Percentiles rank a stretch among this genome's conserved stretches.
phyloP scores from a whole-genome alignment of 2,329 filamentous ascomycete genomes.

The Cryphonectria nitschkei region DNA sequence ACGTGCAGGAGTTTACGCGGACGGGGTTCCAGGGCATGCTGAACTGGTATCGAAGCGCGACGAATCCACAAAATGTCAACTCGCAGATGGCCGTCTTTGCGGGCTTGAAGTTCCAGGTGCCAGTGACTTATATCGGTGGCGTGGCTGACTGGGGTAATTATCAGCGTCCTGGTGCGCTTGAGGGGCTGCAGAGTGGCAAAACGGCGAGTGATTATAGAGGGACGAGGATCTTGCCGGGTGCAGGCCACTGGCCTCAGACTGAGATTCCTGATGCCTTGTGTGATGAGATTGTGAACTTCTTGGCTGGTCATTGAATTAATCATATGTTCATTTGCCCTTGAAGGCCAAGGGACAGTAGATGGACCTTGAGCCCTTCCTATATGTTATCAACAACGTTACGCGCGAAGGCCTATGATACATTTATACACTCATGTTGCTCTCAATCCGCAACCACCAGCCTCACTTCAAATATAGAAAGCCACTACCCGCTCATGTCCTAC shows the following conservation, averaged over 20 bases:
- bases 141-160: slow-evolving; percentile 69
- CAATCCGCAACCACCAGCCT: too few species aligned
- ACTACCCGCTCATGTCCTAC: neutral
- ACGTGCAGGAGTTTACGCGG: slow-evolving; percentile 62
- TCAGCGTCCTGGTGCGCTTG: slow-evolving; percentile 67
- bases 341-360: too few species aligned
- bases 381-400: too few species aligned
- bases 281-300: slow-evolving; percentile 16
- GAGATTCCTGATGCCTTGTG: slow-evolving; percentile 7
- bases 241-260: slow-evolving; percentile 69
- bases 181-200: slow-evolving; percentile 52
- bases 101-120: slow-evolving; percentile 63
- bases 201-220: slow-evolving; percentile 59
- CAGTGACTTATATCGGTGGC: slow-evolving; percentile 64
- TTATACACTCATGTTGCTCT: too few species aligned
- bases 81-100: slow-evolving; percentile 61
- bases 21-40: slow-evolving; percentile 68
- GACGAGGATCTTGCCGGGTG: slow-evolving; percentile 56
- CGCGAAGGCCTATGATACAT: too few species aligned
- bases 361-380: neutral
- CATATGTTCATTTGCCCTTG: too few species aligned
- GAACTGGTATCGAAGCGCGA: slow-evolving; percentile 69
- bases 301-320: neutral
- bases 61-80: slow-evolving; percentile 46
- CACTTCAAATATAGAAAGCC: too few species aligned